These are phyloP conservation scores for Lizonia empirigonia DNA, from an alignment of 2,329 filamentous ascomycete species.

Conservation along the genomic window DNA sequence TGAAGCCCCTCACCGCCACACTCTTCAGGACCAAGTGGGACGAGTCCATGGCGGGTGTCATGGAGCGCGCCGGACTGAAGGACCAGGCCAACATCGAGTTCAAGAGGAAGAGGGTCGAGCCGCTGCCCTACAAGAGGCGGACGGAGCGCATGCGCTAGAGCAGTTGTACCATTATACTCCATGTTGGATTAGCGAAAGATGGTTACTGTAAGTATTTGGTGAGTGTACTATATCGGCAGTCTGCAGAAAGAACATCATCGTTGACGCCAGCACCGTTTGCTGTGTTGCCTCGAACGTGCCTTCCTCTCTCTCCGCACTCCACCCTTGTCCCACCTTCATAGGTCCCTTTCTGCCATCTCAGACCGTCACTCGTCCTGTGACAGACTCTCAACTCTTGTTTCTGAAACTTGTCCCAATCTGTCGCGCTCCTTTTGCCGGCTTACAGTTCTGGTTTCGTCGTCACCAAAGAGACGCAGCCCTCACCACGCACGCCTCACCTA, in stretches of 20 bases:
- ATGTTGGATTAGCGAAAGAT: conserved; percentile 8
- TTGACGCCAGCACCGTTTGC: neutral
- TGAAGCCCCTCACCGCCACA: conserved; percentile 78
- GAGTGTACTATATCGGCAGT: conserved; percentile 27
- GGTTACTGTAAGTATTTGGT: conserved; percentile 22
- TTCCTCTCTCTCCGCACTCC: conserved; percentile 6
- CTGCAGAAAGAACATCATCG: conserved; percentile 13
- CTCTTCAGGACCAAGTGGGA: conserved; percentile 93
- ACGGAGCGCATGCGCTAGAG: conserved; percentile 53
- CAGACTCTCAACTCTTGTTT: neutral
- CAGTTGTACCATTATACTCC: neutral
- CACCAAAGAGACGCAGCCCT: neutral
- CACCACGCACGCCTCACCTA: neutral
- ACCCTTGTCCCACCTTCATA: conserved; percentile 5
- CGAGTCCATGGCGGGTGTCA: conserved; percentile 82
- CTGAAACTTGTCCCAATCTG: neutral
- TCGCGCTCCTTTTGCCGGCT: too few relatives aligned
- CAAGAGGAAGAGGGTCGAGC: conserved; percentile 76
- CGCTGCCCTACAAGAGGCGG: conserved; percentile 67
- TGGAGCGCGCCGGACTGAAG: conserved; percentile 75
- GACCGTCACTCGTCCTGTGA: neutral
- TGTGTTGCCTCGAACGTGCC: conserved; percentile 2
- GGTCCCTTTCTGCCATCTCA: neutral
- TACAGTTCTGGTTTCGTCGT: neutral
- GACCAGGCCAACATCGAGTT: conserved; percentile 80